A percentile compares a stretch with the other conserved stretches of the same genome.
Conservation (phyloP, 2,329 filamentous ascomycete species). For the Beauveria sp. region DNA sequence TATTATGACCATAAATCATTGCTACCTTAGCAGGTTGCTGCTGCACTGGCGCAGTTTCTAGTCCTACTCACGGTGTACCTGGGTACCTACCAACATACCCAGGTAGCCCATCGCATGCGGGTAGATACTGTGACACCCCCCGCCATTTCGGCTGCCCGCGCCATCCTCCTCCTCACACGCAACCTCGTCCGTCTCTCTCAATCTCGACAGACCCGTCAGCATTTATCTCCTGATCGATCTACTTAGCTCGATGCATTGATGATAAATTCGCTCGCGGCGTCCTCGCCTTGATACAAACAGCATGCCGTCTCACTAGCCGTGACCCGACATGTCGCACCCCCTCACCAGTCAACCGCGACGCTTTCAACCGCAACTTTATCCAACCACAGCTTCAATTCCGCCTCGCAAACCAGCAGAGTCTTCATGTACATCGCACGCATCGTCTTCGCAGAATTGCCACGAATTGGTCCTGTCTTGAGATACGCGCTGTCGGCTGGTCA, state of each 20-base stretch:
- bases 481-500: not conserved
- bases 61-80: not conserved
- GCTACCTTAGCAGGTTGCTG: no score
- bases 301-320: not conserved
- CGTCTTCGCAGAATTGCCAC: not conserved
- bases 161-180: not conserved
- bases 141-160: not conserved
- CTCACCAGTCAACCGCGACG: not conserved
- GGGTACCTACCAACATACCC: no score
- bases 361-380: not conserved
- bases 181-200: not conserved
- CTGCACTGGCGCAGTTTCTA: not conserved
- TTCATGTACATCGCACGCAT: not conserved
- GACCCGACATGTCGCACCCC: conserved; percentile 1
- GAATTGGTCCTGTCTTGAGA: no score
- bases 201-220: not conserved
- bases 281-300: not conserved
- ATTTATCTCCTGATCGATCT: not conserved
- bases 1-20: not conserved
- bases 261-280: not conserved
- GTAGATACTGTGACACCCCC: no score
- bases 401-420: not conserved
- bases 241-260: not conserved
- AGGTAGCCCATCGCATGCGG: not conserved
- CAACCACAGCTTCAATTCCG: not conserved